Evolutionary conservation across 441 rosid species (phyloP), one percentile per base, ranked within the genome.

Genomic region (Metrosideros polymorpha): DNA sequence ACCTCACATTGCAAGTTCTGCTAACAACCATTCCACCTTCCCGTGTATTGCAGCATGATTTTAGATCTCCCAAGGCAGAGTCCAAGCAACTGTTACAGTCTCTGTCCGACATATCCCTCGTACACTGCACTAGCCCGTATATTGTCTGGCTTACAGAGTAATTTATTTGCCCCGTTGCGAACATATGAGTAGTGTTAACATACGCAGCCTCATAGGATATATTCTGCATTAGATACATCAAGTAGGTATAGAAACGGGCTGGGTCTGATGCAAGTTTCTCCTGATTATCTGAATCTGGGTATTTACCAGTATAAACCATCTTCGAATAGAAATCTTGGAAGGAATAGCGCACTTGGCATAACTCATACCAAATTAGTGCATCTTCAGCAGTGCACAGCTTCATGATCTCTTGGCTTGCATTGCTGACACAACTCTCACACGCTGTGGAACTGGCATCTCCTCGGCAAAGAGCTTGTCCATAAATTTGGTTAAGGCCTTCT

Each of bases 381-480:
- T 57, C 88, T 52, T 13, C 45, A 14, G 85, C 59, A 29, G 17
- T 59, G 82, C 91, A 90, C 1, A 2, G 25, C 13, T 82, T 18
- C 85, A 71, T 7, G 39, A 91, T 85, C 45, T 61, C 85, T 27
- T 76, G 84, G 4, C 77, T 32, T 71, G 91, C 92, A 5, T 17
- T 83, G 4, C 54, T 12, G 13, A 91, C 52, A 56, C 92, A 91
- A 17, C 43, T 55, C 79, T 63, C 89, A n/a, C 92, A 91, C 17
- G 45, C 51, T 18, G 77, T 17, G n/a, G 77, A 13, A 75, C 71
- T 50, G 66, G 83, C 85, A 53, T 91, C 92, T 15, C 92, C 92
- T 42, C 88, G 85, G 47, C 91, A 91, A 45, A 89, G 84, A n/a
- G 91, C 91, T 84, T 88, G 90, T 14, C 91, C 91, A 18, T 85